Evolutionary conservation across 164 flowering plant species (phyloP), one percentile per base, ranked within the genome.

Genomic region (Berberis vulgaris): DNA sequence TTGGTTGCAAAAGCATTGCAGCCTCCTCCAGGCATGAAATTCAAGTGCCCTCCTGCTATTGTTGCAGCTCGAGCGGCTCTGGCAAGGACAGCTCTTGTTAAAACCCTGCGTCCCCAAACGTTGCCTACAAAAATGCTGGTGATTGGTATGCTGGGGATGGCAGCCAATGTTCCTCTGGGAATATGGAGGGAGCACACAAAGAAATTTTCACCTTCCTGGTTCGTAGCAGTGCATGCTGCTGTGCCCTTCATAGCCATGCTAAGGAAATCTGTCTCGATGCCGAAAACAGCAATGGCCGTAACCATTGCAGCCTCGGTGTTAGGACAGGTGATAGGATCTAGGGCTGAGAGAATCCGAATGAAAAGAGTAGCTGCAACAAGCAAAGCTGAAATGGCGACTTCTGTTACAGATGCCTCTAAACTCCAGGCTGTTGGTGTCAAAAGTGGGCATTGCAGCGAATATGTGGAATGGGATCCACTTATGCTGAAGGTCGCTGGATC

Each of bases 201-300:
- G 45, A 92, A 89, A 59, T 89, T 92, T 69, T 92, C 98, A 1
- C 73, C 76, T 1, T 73, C 88, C 41, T 92, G 96, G 96, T 87
- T 91, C 69, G 79, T 74, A 2, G 95, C 98, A 11, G 83, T 92
- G 11, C 98, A 92, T 75, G 95, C 96, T 8, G 91, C 96, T 11
- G 95, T 89, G 9, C 96, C 96, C 26, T 92, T 92, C 76, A 84
- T 89, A 65, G 98, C 93, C 55, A 92, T 92, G 96, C 89, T 89
- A 38, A 78, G 81, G 64, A 78, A 79, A 58, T 74, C 81, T 4
- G 80, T 87, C 5, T 1, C 83, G 76, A 89, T 89, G 86, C 96
- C 96, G 3, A 87, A 85, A 65, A 72, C 84, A 1, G 94, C 96
- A 2, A 89, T 89, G 89, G 91, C 84, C 0, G 59, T 89, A 63